A percentile compares a stretch with the other conserved stretches of the same genome.
phyloP scores from a whole-genome alignment of 352 stramenopile species.

The Phytophthora megakarya region DNA sequence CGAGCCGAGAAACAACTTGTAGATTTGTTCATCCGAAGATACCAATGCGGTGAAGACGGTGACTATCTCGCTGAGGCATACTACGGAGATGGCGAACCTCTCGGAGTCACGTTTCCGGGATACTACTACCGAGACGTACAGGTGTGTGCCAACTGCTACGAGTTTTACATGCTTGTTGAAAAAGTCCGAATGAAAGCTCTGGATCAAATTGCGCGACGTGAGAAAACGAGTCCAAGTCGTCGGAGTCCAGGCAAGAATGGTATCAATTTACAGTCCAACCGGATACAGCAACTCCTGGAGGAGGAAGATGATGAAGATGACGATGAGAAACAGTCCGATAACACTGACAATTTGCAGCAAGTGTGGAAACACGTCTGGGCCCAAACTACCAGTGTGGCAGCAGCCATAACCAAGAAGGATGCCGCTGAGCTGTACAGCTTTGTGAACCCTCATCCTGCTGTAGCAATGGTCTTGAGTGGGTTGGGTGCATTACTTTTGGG shows the following conservation, averaged over 20 bases:
- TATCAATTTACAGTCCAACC: background rate
- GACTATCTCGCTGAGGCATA: conserved; percentile 79
- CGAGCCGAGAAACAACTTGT: conserved; percentile 81
- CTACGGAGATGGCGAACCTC: conserved; percentile 75
- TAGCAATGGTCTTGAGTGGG: conserved; percentile 75
- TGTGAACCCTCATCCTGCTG: conserved; percentile 72
- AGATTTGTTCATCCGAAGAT: conserved; percentile 77
- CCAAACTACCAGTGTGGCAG: conserved; percentile 32
- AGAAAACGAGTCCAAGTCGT: conserved; percentile 24
- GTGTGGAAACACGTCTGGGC: conserved; percentile 51
- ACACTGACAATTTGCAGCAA: conserved; percentile 15
- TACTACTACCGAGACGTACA: conserved; percentile 87
- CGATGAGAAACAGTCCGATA: background rate
- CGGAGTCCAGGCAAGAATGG: conserved; percentile 16
- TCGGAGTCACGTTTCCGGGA: conserved; percentile 75
- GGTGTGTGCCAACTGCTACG: conserved; percentile 80
- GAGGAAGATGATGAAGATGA: conserved; percentile 27
- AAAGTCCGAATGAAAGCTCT: conserved; percentile 72
- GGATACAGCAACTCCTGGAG: conserved; percentile 16
- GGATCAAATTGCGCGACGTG: conserved; percentile 40
- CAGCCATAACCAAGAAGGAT: conserved; percentile 64
- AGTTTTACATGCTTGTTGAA: conserved; percentile 81
- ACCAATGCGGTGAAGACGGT: conserved; percentile 74
- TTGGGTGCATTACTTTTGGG: conserved; percentile 61
- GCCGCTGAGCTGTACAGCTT: conserved; percentile 84